Evolutionary conservation across 2,329 filamentous ascomycete species (phyloP), one percentile per base, ranked within the genome.

Genomic region (Davidsoniella eucalypti): DNA sequence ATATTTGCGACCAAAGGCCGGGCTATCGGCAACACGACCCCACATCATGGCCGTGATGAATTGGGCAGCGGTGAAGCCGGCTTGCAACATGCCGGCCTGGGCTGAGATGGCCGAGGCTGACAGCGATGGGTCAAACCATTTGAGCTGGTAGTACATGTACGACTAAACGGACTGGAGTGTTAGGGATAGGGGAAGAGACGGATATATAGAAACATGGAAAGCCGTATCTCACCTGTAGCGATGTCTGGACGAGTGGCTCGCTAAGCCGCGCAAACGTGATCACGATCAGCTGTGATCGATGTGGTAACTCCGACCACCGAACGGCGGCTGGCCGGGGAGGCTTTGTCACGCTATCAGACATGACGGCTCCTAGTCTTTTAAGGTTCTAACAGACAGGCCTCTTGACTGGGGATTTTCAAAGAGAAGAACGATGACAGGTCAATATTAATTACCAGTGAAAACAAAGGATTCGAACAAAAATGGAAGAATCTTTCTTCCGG

Each of bases 71-170:
- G 84, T 88, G 60, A 94, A 94, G 38, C 79, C 80, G 10, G 82
- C 85, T 44, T 84, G 78, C 21, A 94, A 68, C 2, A 93, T 66
- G 38, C 87, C 87, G 1, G 84, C 83, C 61, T 92, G 86, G 17
- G 73, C 71, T 0, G 87, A 77, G 56, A 94, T 87, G 2, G 74
- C 78, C 21, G 84, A 71, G 56, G 73, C 67, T 0, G 75, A 64
- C 12, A 76, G 65, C 8, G 58, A 63, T 0, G 69, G 66, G 52
- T 75, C 67, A 57, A 94, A 90, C 52, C 81, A 90, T 57, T 78
- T 79, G n/a, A 94, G 74, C 62, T 92, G 85, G 63, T 90, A 93
- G 65, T 86, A 93, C 69, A 93, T 79, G 64, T 93, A 93, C 1
- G 83, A 75, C 63, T 83, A 67, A 23, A 4, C 2, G 33, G n/a